Conservation (phyloP, 352 stramenopile species). For the Pythium volutum region DNA sequence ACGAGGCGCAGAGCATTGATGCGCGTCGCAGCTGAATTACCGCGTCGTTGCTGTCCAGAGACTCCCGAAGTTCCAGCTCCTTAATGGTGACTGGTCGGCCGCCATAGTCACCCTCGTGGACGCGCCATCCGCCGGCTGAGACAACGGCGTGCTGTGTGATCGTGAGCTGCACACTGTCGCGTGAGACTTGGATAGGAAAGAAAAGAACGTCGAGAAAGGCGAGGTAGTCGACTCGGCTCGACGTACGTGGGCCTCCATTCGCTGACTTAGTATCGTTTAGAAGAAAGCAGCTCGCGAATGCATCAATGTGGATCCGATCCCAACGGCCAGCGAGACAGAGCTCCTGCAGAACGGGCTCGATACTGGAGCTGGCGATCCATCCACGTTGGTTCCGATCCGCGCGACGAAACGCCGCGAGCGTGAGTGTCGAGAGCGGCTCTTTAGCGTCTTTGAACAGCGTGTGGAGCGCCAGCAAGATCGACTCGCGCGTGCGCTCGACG, state of each 20-base stretch:
- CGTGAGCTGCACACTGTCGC: not conserved
- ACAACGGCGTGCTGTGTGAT: conserved; percentile 14
- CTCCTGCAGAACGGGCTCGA: conserved; percentile 5
- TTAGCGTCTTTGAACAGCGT: not conserved
- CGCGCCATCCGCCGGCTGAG: not conserved
- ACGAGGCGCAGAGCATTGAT: conserved; percentile 43
- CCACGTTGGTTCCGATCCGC: not conserved
- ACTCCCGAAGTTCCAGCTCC: conserved; percentile 1
- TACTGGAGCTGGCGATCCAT: conserved; percentile 9
- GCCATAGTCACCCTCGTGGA: conserved; percentile 1
- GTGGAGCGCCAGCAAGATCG: conserved; percentile 17
- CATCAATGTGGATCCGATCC: conserved; percentile 7
- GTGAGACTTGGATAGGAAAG: conserved; percentile 34
- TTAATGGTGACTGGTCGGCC: conserved; percentile 6
- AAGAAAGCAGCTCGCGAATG: conserved; percentile 12
- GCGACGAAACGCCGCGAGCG: conserved; percentile 7
- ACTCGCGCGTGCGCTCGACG: conserved; percentile 17
- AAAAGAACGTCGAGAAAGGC: conserved; percentile 58
- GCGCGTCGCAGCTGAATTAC: conserved; percentile 23
- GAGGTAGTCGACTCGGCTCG: conserved; percentile 31
- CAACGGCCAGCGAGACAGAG: conserved; percentile 11
- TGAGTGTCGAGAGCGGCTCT: not conserved
- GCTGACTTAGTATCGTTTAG: not conserved
- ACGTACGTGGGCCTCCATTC: not conserved
- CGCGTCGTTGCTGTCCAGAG: not conserved